phyloP scores from a whole-genome alignment of 345 rosid species.

The Brassica nigra region DNA sequence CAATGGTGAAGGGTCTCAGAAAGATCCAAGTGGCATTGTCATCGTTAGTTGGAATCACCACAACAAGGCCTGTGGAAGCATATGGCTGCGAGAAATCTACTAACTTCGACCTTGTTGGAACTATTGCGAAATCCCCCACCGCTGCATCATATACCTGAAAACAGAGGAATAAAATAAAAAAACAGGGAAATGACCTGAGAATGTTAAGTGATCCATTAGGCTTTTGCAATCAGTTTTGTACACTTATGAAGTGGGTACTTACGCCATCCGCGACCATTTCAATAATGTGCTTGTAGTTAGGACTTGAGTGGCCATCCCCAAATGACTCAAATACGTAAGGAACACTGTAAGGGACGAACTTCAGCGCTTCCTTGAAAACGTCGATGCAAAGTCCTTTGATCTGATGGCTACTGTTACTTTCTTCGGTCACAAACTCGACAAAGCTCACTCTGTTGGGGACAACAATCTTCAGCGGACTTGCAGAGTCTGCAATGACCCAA shows the following conservation, averaged over 20 bases:
- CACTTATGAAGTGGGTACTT: slow-evolving; percentile 40
- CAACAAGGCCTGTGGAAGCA: slow-evolving; percentile 63
- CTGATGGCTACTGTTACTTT: slow-evolving; percentile 46
- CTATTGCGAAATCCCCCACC: slow-evolving; percentile 68
- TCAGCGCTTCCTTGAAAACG: slow-evolving; percentile 65
- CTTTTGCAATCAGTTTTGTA: neutral
- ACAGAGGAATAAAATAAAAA: neutral
- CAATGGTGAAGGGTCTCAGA: slow-evolving; percentile 65
- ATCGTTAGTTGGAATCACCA: slow-evolving; percentile 55
- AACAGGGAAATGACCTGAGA: neutral
- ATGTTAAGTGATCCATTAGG: neutral
- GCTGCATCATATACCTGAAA: slow-evolving; percentile 68
- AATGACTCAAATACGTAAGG: slow-evolving; percentile 62
- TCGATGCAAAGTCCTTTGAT: slow-evolving; percentile 77
- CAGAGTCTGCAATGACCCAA: slow-evolving; percentile 68
- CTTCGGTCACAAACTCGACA: slow-evolving; percentile 64
- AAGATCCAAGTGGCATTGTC: slow-evolving; percentile 61
- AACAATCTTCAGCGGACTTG: slow-evolving; percentile 69
- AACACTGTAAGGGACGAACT: slow-evolving; percentile 65
- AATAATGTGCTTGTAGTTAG: slow-evolving; percentile 54
- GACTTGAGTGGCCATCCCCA: slow-evolving; percentile 74
- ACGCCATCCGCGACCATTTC: slow-evolving; percentile 59
- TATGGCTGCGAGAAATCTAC: slow-evolving; percentile 85
- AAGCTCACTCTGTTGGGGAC: slow-evolving; percentile 84
- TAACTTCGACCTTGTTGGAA: slow-evolving; percentile 52